Conservation (phyloP, 2,329 filamentous ascomycete species). For the Pseudohalonectria lignicola region DNA sequence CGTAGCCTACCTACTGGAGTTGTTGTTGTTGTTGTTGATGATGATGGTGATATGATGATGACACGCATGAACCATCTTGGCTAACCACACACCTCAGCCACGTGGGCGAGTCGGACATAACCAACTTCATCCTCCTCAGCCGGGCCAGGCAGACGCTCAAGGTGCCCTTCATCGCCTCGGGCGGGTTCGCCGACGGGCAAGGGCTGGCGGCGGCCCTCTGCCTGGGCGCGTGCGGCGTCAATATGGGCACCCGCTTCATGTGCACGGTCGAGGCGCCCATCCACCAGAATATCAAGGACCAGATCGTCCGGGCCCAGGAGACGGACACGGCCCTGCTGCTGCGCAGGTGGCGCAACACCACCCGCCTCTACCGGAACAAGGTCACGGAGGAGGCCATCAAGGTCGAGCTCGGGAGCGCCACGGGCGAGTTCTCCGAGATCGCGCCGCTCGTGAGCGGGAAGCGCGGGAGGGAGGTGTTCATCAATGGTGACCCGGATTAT, state of each 20-base stretch:
- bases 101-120: constrained; percentile 79
- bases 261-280: constrained; percentile 89
- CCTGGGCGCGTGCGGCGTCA: constrained; percentile 86
- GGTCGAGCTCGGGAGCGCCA: constrained; percentile 72
- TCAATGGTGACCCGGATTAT: constrained; percentile 82
- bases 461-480: constrained; percentile 81
- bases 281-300: constrained; percentile 85
- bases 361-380: constrained; percentile 80
- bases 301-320: constrained; percentile 81
- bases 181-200: constrained; percentile 90
- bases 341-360: constrained; percentile 87
- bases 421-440: constrained; percentile 82
- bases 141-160: constrained; percentile 73
- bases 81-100: too few species aligned
- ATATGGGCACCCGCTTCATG: constrained; percentile 99
- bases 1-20: too few species aligned
- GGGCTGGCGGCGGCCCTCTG: constrained; percentile 84
- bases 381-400: constrained; percentile 70
- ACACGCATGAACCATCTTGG: too few species aligned
- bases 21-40: too few species aligned
- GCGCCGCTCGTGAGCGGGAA: constrained; percentile 82
- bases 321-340: constrained; percentile 84
- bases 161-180: constrained; percentile 89
- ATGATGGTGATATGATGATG: too few species aligned
- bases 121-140: constrained; percentile 80